These are phyloP conservation scores for Acacia concinna DNA, from an alignment of 331 rosid species.

Conservation along the genomic window DNA sequence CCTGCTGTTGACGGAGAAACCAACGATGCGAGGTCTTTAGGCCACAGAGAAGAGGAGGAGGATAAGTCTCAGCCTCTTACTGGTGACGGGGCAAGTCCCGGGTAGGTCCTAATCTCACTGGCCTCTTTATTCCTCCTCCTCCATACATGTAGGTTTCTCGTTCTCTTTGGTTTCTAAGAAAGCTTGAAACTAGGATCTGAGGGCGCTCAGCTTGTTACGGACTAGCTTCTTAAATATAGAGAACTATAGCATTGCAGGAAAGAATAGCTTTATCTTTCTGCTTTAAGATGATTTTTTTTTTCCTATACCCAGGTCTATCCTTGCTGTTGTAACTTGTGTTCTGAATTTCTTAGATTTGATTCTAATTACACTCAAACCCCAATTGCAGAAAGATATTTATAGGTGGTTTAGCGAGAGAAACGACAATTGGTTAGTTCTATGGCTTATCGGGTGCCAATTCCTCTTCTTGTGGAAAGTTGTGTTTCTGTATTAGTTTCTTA, in stretches of 20 bases:
- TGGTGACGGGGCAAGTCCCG: constrained; percentile 97
- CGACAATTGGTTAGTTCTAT: constrained; percentile 80
- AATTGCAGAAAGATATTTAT: constrained; percentile 95
- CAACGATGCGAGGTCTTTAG: constrained; percentile 36
- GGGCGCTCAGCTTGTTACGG: background rate
- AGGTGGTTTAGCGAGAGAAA: constrained; percentile 97
- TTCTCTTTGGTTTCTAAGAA: background rate
- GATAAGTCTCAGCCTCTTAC: constrained; percentile 67
- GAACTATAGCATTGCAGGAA: background rate
- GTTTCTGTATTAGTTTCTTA: constrained; percentile 24
- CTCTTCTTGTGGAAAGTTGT: constrained; percentile 10
- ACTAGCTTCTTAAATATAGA: background rate
- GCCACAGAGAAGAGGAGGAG: constrained; percentile 47
- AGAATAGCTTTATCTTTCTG: background rate
- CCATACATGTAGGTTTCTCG: background rate
- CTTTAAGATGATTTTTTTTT: background rate
- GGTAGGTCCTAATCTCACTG: constrained; percentile 42
- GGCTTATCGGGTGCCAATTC: constrained; percentile 26
- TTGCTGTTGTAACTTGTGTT: background rate
- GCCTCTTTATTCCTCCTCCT: background rate
- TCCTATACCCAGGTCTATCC: background rate
- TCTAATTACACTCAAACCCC: constrained; percentile 36
- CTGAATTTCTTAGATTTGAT: constrained; percentile 31
- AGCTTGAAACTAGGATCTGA: background rate
- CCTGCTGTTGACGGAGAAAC: constrained; percentile 42